Conservation (phyloP, 129 eudicot species). For the Scalesia atractyloides region DNA sequence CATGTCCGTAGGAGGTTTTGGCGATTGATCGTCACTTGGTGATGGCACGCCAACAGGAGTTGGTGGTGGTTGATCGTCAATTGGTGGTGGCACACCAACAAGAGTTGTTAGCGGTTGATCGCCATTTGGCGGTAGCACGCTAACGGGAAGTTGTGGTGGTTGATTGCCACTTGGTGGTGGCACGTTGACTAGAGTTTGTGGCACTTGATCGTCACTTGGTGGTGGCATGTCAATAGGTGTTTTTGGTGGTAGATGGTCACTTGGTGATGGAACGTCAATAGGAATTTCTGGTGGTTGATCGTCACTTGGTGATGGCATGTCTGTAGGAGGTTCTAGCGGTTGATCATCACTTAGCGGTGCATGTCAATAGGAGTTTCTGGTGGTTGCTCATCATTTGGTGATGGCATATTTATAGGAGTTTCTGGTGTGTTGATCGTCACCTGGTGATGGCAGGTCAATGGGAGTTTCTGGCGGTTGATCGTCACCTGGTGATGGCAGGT, state of each 20-base stretch:
- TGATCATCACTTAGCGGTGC: background rate
- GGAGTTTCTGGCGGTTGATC: slow-evolving; percentile 26
- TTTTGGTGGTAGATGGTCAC: background rate
- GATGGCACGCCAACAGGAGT: slow-evolving; percentile 18
- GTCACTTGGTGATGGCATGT: background rate
- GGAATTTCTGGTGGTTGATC: slow-evolving; percentile 7
- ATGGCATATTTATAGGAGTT: background rate
- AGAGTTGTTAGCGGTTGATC: background rate
- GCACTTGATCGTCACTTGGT: background rate
- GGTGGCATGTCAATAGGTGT: background rate
- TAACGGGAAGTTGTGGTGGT: background rate
- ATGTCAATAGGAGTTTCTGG: background rate
- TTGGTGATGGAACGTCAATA: background rate
- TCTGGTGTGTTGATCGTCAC: slow-evolving; percentile 16
- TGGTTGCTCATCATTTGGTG: background rate
- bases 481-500: background rate
- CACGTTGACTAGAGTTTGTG: background rate
- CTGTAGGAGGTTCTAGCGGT: slow-evolving; percentile 20
- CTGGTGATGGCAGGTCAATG: slow-evolving; percentile 1
- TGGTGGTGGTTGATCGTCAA: slow-evolving; percentile 12
- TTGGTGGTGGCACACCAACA: background rate
- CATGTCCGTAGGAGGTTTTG: background rate
- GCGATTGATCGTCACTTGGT: background rate
- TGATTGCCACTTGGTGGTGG: background rate
- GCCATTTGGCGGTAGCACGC: background rate